Percentiles rank a stretch among this genome's conserved stretches.
Evolutionary conservation across 257 asterid genomes (phyloP).

Genomic region (Lycium ferocissimum): DNA sequence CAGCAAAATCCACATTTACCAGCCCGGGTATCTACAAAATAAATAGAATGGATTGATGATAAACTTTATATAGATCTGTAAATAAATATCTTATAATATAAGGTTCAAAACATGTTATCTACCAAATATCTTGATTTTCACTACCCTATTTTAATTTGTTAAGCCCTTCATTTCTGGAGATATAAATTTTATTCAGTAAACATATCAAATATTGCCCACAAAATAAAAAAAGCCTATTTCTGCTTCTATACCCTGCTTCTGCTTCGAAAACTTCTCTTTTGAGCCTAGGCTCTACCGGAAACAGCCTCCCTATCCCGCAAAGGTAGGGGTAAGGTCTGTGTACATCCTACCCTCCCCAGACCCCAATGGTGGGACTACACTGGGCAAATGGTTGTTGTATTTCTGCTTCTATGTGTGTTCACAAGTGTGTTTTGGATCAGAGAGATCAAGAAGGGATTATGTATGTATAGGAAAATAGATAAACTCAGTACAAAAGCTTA

Average conservation of each 20-base stretch:
- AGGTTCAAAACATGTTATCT: neutral
- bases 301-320: too few relatives aligned
- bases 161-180: neutral
- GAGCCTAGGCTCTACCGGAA: too few relatives aligned
- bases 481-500: too few relatives aligned
- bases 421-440: neutral
- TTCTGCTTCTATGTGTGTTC: too few relatives aligned
- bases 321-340: too few relatives aligned
- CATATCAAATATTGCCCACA: neutral
- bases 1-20: conserved; percentile 98
- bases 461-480: too few relatives aligned
- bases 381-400: too few relatives aligned
- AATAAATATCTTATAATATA: neutral
- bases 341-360: too few relatives aligned
- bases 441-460: neutral
- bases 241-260: too few relatives aligned
- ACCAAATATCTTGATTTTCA: neutral
- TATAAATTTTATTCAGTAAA: neutral
- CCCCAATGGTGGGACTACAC: too few relatives aligned
- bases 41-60: conserved; percentile 15
- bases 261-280: too few relatives aligned
- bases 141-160: neutral
- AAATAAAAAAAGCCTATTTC: neutral
- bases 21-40: conserved; percentile 87
- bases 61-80: neutral